These are phyloP conservation scores for Diaporthe amygdali DNA, from an alignment of 2,329 filamentous ascomycete species.

Conservation along the genomic window DNA sequence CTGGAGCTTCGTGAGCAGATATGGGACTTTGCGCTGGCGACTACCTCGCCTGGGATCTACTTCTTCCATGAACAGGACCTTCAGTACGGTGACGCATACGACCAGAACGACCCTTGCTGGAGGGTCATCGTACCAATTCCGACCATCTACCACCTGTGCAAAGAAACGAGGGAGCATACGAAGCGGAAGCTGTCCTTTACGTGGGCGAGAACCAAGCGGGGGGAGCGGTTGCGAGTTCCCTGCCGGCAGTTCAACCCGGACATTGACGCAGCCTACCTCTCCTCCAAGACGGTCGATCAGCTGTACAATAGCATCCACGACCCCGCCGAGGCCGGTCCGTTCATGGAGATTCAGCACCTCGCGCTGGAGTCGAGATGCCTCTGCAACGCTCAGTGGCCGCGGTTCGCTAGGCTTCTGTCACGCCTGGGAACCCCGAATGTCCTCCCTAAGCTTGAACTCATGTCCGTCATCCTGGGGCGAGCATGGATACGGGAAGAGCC, in stretches of 20 bases:
- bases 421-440: background rate
- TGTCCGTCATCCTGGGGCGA: background rate
- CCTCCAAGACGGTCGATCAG: conserved; percentile 1
- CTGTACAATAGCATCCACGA: conserved; percentile 12
- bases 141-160: background rate
- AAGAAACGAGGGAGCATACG: background rate
- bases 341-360: background rate
- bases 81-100: background rate
- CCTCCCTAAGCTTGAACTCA: background rate
- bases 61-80: conserved; percentile 14
- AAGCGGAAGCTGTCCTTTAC: background rate
- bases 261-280: background rate
- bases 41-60: background rate
- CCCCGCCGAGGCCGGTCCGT: background rate
- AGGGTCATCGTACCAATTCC: background rate
- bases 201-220: background rate
- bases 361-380: conserved; percentile 4
- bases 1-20: background rate
- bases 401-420: conserved; percentile 5
- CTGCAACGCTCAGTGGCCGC: conserved; percentile 3
- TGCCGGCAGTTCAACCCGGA: conserved; percentile 1
- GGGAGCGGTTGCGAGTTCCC: background rate
- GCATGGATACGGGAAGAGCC: background rate
- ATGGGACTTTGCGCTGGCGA: background rate
- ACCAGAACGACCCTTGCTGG: background rate